These are phyloP conservation scores for Marasmius oreades DNA, from an alignment of 1,284 basidiomycete genomes.

Conservation along the genomic window DNA sequence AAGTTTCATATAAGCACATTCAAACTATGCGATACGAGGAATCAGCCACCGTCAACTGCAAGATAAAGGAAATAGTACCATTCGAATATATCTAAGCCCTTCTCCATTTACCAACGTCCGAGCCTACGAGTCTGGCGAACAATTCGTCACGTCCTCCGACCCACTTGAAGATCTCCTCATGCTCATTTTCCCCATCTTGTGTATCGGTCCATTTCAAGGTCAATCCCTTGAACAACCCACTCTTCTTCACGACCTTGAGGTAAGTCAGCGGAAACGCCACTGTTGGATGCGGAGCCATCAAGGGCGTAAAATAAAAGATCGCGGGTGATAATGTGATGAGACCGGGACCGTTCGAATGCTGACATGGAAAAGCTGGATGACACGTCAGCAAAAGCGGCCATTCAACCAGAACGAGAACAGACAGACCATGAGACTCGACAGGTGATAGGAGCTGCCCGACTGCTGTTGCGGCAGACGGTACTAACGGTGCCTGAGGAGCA, in stretches of 20 bases:
- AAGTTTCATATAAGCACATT: no score
- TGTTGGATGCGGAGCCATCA: constrained; percentile 43
- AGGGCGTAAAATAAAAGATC: constrained; percentile 50
- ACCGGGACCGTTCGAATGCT: constrained; percentile 51
- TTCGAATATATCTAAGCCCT: constrained; percentile 21
- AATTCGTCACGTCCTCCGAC: constrained; percentile 61
- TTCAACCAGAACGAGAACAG: constrained; percentile 3
- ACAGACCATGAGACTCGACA: constrained; percentile 39
- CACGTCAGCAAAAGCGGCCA: constrained; percentile 6
- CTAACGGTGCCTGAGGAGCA: constrained; percentile 1
- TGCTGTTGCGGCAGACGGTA: constrained; percentile 8
- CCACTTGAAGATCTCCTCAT: constrained; percentile 53
- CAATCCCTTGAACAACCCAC: constrained; percentile 49
- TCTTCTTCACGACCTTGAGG: constrained; percentile 57
- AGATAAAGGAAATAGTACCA: background rate
- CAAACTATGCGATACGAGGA: background rate
- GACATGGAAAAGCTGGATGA: constrained; percentile 56
- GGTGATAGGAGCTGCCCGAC: constrained; percentile 14
- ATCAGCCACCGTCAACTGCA: background rate
- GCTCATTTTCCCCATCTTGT: constrained; percentile 31
- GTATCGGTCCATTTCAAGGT: constrained; percentile 41
- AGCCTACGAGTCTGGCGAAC: constrained; percentile 62
- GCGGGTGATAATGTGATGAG: constrained; percentile 52
- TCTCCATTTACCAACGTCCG: constrained; percentile 37
- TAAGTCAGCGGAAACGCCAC: constrained; percentile 41